Evolutionary conservation across 2,329 filamentous ascomycete species (phyloP).

Genomic region (Stagonosporopsis rhizophila): DNA sequence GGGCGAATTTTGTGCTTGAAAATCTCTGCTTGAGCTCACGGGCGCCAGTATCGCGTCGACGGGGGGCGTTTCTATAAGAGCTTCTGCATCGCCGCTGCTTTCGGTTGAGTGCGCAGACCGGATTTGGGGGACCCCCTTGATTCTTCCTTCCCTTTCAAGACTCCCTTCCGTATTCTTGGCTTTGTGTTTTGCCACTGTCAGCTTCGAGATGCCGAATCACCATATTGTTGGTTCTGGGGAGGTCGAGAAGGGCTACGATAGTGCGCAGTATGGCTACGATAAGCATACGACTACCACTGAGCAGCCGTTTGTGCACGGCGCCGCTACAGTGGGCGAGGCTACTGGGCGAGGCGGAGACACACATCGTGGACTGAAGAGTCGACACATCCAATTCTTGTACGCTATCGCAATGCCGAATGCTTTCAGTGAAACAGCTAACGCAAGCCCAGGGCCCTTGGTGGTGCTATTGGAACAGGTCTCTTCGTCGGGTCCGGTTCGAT

Average conservation of each 20-base stretch:
- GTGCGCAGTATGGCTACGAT: conserved; percentile 27
- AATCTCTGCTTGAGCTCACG: conserved; percentile 13
- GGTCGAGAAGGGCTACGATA: conserved; percentile 36
- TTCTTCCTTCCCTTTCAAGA: background rate
- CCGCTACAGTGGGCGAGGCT: conserved; percentile 38
- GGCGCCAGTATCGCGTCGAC: background rate
- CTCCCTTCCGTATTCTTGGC: background rate
- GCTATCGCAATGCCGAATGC: background rate
- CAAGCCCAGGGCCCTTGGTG: conserved; percentile 63
- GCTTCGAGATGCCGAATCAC: conserved; percentile 31
- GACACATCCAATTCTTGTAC: conserved; percentile 49
- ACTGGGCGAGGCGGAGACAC: conserved; percentile 42
- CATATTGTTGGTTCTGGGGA: conserved; percentile 27
- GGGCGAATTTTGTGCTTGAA: conserved; percentile 11
- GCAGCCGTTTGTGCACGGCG: conserved; percentile 36
- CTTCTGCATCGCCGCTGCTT: conserved; percentile 4
- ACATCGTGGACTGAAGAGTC: conserved; percentile 47
- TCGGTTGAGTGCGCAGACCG: conserved; percentile 1
- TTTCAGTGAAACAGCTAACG: background rate
- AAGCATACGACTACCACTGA: conserved; percentile 24
- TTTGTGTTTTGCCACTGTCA: background rate
- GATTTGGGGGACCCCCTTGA: conserved; percentile 4
- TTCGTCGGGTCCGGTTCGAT: conserved; percentile 48
- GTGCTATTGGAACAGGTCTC: conserved; percentile 58
- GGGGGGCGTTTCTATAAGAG: conserved; percentile 14